Evolutionary conservation across 306 rosid genomes (phyloP), one percentile per base, ranked within the genome.

Genomic region (Senna siamea): DNA sequence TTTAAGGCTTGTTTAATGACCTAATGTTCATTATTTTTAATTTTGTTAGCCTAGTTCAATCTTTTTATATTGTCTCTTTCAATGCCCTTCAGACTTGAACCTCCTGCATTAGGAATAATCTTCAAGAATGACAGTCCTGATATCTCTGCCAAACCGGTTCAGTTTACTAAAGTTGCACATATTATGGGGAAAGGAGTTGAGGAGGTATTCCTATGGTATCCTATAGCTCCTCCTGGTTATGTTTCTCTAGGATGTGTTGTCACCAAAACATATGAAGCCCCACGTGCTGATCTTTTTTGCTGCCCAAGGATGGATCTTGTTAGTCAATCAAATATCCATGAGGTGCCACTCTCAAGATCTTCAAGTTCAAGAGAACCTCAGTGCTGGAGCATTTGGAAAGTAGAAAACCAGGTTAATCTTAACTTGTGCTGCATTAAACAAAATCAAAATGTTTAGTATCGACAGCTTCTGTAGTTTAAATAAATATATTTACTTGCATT

Each of bases 261-360:
- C 83, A 79, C 99, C 63, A 88, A 73, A 78, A 81, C 80, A 65
- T 93, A 88, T 86, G 96, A 88, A 86, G 83, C 96, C 50, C 99
- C 99, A 55, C 55, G 58, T 58, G 52, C 83, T 61, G 83, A 87
- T 83, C 64, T 82, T 43, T 72, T 92, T 80, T 94, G 96, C 85
- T 94, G 99, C 82, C 99, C 97, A 23, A 89, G 98, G 84, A 89
- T 94, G 93, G 99, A 94, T 94, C 94, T 92, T 78, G 95, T 94
- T 35, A 87, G 85, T 88, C 97, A 94, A 81, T 95, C 96, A 70
- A 88, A 80, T 71, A 87, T 94, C 67, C 85, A 80, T 65, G 99
- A 94, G 87, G 81, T 64, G 15, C 99, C 99, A 19, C 89, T 92
- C 77, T 94, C 97, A 60, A 85, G 88, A 77, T 90, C 97, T 83